Base-by-base conservation (phyloP, 2,329 filamentous ascomycete species). In the Pseudocercospora cruenta region DNA sequence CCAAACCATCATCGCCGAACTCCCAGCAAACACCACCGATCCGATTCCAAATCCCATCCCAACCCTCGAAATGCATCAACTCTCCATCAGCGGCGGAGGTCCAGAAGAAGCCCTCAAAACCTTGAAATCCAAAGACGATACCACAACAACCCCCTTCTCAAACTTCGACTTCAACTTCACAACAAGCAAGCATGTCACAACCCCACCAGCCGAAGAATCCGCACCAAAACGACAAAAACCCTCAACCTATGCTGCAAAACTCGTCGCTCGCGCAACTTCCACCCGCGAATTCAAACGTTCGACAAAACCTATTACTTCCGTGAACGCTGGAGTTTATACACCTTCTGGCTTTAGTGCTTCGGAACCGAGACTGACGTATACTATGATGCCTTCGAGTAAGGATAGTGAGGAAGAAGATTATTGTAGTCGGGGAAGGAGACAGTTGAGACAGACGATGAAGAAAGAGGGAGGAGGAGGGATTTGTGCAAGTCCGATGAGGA, bases 21-120 rank as follows among this genome's bases (percentile, higher is more conserved):
- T 43, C 6, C 55, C 55, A n/a, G n/a, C n/a, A n/a, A n/a, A n/a
- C 31, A 16, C 55, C 39, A 7, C 39, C 55, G 16, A 58, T n/a
- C 21, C 60, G 47, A 43, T 6, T 53, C 19, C 33, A 36, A 58
- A 43, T 19, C 24, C 59, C n/a, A 58, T 65, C 10, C 69, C 69
- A 19, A 65, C 63, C 19, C 61, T 69, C 16, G 65, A 69, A 24
- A 67, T 69, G 59, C 69, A 70, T 31, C 69, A 69, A 39, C 62
- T 68, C 9, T 36, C 58, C 4, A 14, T 60, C 19, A 16, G 28
- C 31, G 8, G n/a, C 7, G 31, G 31, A 58, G 31, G 54, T 7
- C 55, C 55, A 19, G 55, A 39, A 26, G 22, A 53, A 5, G 24
- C 22, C 22, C 39, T 64, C 36, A 22, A 45, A 19, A 22, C 51